Evolutionary conservation across 2,329 filamentous ascomycete species (phyloP).

Genomic region (Neoascochyta sp.): DNA sequence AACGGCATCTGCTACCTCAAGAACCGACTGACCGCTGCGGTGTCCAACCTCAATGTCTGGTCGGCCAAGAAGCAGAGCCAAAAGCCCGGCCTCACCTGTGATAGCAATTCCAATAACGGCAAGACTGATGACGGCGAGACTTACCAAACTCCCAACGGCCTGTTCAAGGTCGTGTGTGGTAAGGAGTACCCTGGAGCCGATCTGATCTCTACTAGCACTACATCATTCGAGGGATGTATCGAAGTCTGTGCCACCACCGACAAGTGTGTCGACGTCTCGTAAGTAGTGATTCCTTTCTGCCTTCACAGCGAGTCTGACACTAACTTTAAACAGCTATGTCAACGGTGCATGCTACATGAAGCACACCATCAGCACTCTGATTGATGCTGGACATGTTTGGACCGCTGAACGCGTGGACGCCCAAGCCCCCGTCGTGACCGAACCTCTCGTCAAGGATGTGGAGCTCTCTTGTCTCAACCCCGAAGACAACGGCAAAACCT

Average conservation of each 20-base stretch:
- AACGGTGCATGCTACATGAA: slow-evolving; percentile 3
- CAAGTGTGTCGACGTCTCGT: slow-evolving; percentile 3
- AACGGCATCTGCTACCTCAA: slow-evolving; percentile 2
- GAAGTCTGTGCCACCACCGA: slow-evolving; percentile 2
- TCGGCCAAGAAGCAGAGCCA: slow-evolving; percentile 2
- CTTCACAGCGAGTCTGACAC: neutral
- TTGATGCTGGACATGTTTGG: slow-evolving; percentile 1
- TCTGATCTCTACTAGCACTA: slow-evolving; percentile 1
- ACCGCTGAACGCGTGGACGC: slow-evolving; percentile 1
- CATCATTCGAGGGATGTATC: slow-evolving; percentile 2
- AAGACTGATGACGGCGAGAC: slow-evolving; percentile 1
- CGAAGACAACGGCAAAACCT: slow-evolving; percentile 1
- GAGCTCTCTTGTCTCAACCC: slow-evolving; percentile 1
- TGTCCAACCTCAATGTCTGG: slow-evolving; percentile 1
- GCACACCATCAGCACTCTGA: neutral
- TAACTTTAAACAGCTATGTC: neutral
- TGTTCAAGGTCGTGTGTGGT: slow-evolving; percentile 3
- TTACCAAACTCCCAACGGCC: slow-evolving; percentile 1
- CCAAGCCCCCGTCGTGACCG: neutral
- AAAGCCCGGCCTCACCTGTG: neutral
- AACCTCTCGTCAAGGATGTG: neutral
- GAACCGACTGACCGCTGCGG: neutral
- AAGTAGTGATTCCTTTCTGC: slow-evolving; percentile 1
- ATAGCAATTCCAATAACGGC: neutral
- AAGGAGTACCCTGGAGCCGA: slow-evolving; percentile 4